phyloP scores from a whole-genome alignment of 768 basidiomycete species.

The Hericium coralloides region DNA sequence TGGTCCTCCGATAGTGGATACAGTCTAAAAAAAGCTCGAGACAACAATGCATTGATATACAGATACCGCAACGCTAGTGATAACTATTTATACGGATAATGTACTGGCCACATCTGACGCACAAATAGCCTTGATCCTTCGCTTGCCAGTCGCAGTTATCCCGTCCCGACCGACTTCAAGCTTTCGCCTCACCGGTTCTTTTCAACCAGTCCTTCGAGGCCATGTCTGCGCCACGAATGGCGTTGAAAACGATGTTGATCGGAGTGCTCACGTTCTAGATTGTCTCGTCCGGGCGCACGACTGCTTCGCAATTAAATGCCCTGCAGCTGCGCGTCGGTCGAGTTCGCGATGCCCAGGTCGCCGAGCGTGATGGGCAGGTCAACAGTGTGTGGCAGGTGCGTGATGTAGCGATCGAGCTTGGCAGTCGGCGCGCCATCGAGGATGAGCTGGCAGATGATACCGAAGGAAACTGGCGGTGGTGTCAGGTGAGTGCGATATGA shows the following conservation, averaged over 20 bases:
- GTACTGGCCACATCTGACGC: too few species aligned
- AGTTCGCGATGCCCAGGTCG: slow-evolving; percentile 20
- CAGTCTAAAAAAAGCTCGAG: too few species aligned
- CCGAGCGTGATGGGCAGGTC: slow-evolving; percentile 22
- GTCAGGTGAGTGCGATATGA: neutral
- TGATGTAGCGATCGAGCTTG: slow-evolving; percentile 24
- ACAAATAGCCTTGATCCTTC: too few species aligned
- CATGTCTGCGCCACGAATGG: slow-evolving; percentile 22
- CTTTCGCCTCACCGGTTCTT: slow-evolving; percentile 15
- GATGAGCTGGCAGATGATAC: slow-evolving; percentile 22
- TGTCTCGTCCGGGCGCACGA: slow-evolving; percentile 21
- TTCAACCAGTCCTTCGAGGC: slow-evolving; percentile 18
- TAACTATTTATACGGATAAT: too few species aligned
- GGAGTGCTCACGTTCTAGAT: slow-evolving; percentile 24
- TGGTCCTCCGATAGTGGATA: too few species aligned
- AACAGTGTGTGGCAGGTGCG: slow-evolving; percentile 22
- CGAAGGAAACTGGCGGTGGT: slow-evolving; percentile 19
- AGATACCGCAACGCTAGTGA: too few species aligned
- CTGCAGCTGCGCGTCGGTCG: slow-evolving; percentile 19
- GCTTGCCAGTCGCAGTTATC: too few species aligned
- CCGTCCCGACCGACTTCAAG: too few species aligned
- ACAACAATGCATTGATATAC: too few species aligned
- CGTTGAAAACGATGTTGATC: slow-evolving; percentile 20
- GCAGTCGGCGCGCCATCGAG: slow-evolving; percentile 16
- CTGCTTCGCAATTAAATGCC: slow-evolving; percentile 19